Conservation (phyloP, 2,329 filamentous ascomycete species). For the Aspergillus sp. region DNA sequence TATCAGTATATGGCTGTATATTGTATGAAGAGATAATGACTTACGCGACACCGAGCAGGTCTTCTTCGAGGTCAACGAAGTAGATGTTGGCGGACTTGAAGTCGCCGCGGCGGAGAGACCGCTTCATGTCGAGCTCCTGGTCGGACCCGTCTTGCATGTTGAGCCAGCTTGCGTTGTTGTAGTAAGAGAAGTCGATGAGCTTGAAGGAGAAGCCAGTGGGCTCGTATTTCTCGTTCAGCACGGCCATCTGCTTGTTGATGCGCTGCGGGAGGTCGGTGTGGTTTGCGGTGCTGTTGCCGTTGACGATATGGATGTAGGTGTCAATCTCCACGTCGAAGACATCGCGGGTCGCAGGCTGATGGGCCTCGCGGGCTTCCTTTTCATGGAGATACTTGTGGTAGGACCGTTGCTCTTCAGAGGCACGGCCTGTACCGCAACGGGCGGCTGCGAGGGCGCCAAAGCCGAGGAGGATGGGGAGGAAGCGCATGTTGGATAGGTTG, state of each 20-base stretch:
- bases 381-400: constrained; percentile 1
- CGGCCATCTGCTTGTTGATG: constrained; percentile 2
- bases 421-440: background rate
- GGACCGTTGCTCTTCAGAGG: background rate
- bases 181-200: constrained; percentile 1
- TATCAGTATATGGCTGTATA: background rate
- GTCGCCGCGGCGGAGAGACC: constrained; percentile 1
- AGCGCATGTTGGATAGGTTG: background rate
- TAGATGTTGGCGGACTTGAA: constrained; percentile 9
- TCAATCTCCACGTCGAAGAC: constrained; percentile 1
- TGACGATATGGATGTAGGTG: constrained; percentile 8
- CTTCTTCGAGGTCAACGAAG: background rate
- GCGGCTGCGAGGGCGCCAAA: constrained; percentile 1
- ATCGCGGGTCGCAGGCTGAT: background rate
- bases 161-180: constrained; percentile 4
- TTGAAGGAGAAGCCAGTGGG: constrained; percentile 5
- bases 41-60: constrained; percentile 9
- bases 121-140: constrained; percentile 6
- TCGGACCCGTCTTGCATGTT: background rate
- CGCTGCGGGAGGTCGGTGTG: background rate
- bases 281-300: background rate
- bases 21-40: background rate
- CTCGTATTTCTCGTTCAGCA: constrained; percentile 6
- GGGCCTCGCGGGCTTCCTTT: background rate
- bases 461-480: constrained; percentile 4